Base-by-base conservation (phyloP, 257 asterid species). In the Nicotiana noctiflora region DNA sequence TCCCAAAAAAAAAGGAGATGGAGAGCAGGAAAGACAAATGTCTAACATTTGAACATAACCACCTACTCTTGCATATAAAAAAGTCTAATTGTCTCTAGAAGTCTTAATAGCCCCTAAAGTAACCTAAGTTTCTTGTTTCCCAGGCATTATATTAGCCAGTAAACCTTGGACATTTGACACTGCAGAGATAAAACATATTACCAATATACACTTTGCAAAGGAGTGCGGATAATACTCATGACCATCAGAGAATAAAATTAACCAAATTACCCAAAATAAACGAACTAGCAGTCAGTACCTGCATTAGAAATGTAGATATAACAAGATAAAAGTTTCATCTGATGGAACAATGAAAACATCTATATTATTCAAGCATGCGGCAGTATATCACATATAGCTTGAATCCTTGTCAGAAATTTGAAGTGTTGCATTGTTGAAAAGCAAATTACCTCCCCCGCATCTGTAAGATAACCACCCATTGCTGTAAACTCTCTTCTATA, bases 381-480 rank as follows among this genome's bases (percentile, higher is more conserved):
- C 79, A 49, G 25, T 74, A 49, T 7, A 74, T 49, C 40, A 74
- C 44, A 51, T 74, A 74, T 51, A 25, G 51, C 25, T 74, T 15
- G 25, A 74, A 32, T 74, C 79, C 44, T 49, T 15, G 62, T 23
- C 46, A 74, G 77, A 44, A 31, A 66, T 59, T 75, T 37, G 55
- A n/a, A 31, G 12, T 25, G 63, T 10, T 79, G n/a, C 61, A 10
- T n/a, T 34, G 79, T 80, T 82, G 80, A 82, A 76, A 67, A 52
- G 65, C n/a, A 87, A 57, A 86, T 91, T 93, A 95, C 99, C 97
- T 95, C 99, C 77, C 99, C 98, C 75, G 97, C 97, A 82, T 93
- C 97, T 46, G 98, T 95, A 80, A 95, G 96, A 87, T 93, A 95
- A 88, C 98, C 99, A 84, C 99, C 99, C 97, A 95, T 92, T 82